These are phyloP conservation scores for Brassica hybrid DNA, from an alignment of 441 rosid species.

Conservation along the genomic window DNA sequence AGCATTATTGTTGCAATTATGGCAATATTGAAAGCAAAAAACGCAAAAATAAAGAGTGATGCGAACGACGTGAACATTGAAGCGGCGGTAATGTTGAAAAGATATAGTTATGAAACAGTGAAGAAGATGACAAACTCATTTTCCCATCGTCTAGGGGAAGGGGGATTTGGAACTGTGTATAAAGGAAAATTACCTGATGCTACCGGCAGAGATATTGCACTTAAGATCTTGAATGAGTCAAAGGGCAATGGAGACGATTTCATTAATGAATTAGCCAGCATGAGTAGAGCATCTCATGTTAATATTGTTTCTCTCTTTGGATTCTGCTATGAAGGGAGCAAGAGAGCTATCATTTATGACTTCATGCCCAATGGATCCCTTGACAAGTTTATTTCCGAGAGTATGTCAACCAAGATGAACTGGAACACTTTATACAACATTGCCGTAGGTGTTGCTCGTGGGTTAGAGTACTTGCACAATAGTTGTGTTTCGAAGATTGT, in stretches of 20 bases:
- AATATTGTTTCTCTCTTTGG: not conserved
- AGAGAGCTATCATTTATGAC: not conserved
- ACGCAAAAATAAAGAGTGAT: not conserved
- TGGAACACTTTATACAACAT: not conserved
- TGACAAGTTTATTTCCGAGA: not conserved
- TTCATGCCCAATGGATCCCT: not conserved
- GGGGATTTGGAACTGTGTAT: conserved; percentile 51
- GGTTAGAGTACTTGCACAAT: not conserved
- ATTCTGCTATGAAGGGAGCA: not conserved
- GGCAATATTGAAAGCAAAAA: not conserved
- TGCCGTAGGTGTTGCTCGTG: not conserved
- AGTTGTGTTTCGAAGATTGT: not conserved
- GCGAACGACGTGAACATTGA: not conserved
- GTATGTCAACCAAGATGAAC: not conserved
- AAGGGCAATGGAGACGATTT: conserved; percentile 48
- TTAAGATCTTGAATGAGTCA: conserved; percentile 45
- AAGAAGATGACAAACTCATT: conserved; percentile 37
- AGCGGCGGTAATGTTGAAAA: conserved; percentile 25
- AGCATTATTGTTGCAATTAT: not conserved
- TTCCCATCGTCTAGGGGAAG: conserved; percentile 41
- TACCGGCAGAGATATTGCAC: conserved; percentile 39
- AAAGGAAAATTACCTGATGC: conserved; percentile 45
- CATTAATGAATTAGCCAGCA: conserved; percentile 50
- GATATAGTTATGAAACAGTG: not conserved
- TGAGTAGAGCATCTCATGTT: not conserved